Conservation (phyloP, 345 rosid genomes). For the Jatropha curcas region DNA sequence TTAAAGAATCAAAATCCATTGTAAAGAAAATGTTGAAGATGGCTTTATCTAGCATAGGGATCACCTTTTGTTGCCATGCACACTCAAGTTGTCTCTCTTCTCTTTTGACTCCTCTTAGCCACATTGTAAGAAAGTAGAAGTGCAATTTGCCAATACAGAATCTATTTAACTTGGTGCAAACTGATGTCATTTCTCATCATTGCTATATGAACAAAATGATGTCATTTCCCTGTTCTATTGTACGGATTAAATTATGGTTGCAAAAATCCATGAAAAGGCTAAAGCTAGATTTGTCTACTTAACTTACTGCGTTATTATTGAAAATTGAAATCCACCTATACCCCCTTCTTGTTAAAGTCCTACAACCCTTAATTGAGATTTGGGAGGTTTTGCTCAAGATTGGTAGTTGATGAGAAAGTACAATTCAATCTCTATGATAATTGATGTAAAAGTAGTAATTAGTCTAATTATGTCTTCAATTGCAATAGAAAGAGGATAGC, state of each 20-base stretch:
- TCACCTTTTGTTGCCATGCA: conserved; percentile 5
- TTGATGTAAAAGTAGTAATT: too few relatives aligned
- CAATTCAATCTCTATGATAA: too few relatives aligned
- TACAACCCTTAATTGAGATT: too few relatives aligned
- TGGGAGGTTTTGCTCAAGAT: too few relatives aligned
- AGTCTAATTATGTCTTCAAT: too few relatives aligned
- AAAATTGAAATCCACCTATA: too few relatives aligned
- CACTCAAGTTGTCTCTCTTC: conserved; percentile 21
- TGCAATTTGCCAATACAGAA: neutral
- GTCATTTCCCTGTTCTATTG: neutral
- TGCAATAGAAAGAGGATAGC: too few relatives aligned
- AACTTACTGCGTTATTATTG: neutral
- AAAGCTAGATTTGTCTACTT: neutral
- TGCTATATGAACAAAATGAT: neutral
- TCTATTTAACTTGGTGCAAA: neutral
- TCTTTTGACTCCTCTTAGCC: conserved; percentile 22
- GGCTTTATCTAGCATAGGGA: conserved; percentile 25
- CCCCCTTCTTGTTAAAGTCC: too few relatives aligned
- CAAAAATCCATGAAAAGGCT: conserved; percentile 1
- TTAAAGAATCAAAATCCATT: neutral
- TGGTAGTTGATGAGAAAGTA: too few relatives aligned
- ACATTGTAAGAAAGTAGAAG: neutral
- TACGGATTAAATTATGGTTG: neutral
- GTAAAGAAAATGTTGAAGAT: neutral
- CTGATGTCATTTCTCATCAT: neutral